Evolutionary conservation across 2,329 filamentous ascomycete species (phyloP).

Genomic region (Capronia coronata): DNA sequence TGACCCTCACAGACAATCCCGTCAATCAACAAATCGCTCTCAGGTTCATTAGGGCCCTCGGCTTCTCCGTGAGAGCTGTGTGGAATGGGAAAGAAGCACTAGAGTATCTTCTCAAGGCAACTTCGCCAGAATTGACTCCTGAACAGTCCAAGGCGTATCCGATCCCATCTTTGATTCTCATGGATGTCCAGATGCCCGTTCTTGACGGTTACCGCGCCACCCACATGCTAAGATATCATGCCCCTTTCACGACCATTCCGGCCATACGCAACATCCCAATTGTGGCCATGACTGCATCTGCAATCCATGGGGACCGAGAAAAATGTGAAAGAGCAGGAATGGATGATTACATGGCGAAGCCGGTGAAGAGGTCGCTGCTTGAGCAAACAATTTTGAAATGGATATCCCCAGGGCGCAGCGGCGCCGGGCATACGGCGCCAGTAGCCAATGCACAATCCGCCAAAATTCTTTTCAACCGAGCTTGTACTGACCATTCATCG

Average conservation of each 20-base stretch:
- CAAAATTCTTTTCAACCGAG: conserved; percentile 9
- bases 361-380: conserved; percentile 61
- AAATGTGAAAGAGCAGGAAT: conserved; percentile 68
- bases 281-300: conserved; percentile 74
- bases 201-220: conserved; percentile 74
- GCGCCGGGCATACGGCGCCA: too few relatives aligned
- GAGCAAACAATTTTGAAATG: conserved; percentile 68
- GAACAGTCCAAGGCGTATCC: conserved; percentile 39
- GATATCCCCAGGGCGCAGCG: conserved; percentile 36
- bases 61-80: conserved; percentile 62
- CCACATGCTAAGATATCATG: conserved; percentile 62
- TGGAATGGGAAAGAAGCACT: conserved; percentile 76
- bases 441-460: background rate
- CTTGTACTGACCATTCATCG: conserved; percentile 23
- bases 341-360: conserved; percentile 70
- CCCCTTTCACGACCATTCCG: conserved; percentile 56
- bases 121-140: conserved; percentile 34
- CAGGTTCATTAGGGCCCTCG: conserved; percentile 66
- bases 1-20: conserved; percentile 51
- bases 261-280: conserved; percentile 59
- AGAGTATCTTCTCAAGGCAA: conserved; percentile 57
- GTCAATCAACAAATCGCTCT: conserved; percentile 72
- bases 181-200: conserved; percentile 72
- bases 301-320: conserved; percentile 68
- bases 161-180: conserved; percentile 67